Conservation (phyloP, 1,139 yeast genomes). For the Yamadazyma membranifaciens region DNA sequence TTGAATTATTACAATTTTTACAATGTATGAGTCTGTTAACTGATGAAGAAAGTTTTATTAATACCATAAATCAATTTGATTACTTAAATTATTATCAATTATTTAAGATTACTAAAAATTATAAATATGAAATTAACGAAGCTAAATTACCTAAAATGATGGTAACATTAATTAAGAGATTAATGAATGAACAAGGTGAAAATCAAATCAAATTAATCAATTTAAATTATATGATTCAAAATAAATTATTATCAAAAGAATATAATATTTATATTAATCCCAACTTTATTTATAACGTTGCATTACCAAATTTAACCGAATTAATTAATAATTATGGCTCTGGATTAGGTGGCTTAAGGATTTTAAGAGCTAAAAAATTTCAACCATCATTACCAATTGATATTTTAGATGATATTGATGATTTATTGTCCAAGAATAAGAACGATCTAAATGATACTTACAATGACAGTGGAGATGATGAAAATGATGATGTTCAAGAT, state of each 20-base stretch:
- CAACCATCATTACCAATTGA: slow-evolving; percentile 65
- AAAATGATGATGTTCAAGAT: slow-evolving; percentile 31
- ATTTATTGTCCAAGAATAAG: slow-evolving; percentile 40
- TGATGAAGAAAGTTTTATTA: slow-evolving; percentile 55
- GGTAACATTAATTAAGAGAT: slow-evolving; percentile 31
- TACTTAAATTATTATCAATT: slow-evolving; percentile 69
- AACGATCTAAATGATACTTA: slow-evolving; percentile 33
- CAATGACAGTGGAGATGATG: slow-evolving; percentile 17
- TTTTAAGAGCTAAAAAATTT: slow-evolving; percentile 45
- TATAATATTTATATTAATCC: slow-evolving; percentile 49
- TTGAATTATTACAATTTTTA: slow-evolving; percentile 84
- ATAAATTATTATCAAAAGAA: slow-evolving; percentile 39
- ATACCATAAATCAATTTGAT: slow-evolving; percentile 56
- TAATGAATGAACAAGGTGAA: slow-evolving; percentile 40
- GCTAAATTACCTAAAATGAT: slow-evolving; percentile 52
- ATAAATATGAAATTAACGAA: slow-evolving; percentile 85
- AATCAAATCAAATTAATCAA: slow-evolving; percentile 31
- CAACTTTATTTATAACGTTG: slow-evolving; percentile 47
- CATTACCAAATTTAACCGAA: slow-evolving; percentile 60
- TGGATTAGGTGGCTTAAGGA: slow-evolving; percentile 54
- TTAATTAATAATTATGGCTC: slow-evolving; percentile 61
- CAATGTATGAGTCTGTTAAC: slow-evolving; percentile 73
- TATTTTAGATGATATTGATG: slow-evolving; percentile 63
- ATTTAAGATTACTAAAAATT: slow-evolving; percentile 67
- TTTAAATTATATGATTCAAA: slow-evolving; percentile 44